A percentile compares a stretch with the other conserved stretches of the same genome.
These are phyloP conservation scores for Fusarium nematophilum DNA, from an alignment of 2,329 filamentous ascomycete genomes.

Conservation along the genomic window DNA sequence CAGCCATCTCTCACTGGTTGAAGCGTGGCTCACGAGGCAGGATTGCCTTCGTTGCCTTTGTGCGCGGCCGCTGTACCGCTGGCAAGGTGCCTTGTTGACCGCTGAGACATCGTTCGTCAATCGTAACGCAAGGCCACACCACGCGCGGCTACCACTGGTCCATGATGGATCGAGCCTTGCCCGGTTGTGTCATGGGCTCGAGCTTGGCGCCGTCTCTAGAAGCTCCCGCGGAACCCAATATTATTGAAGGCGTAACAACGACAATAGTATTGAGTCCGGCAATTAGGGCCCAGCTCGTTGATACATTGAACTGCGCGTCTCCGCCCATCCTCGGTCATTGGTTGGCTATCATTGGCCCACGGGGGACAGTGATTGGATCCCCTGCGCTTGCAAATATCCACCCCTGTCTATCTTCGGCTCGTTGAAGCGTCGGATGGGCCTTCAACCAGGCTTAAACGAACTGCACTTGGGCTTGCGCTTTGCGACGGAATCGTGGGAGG, in stretches of 20 bases:
- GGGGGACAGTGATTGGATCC: slow-evolving; percentile 34
- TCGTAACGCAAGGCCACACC: slow-evolving; percentile 25
- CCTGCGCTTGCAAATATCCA: slow-evolving; percentile 19
- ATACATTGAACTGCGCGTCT: neutral
- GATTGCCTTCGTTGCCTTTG: neutral
- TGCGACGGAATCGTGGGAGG: neutral
- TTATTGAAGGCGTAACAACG: neutral
- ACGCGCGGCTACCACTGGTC: slow-evolving; percentile 35
- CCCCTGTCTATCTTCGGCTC: slow-evolving; percentile 17
- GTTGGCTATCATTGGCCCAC: slow-evolving; percentile 27
- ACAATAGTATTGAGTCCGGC: slow-evolving; percentile 12
- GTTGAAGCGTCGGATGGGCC: slow-evolving; percentile 4
- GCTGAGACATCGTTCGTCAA: slow-evolving; percentile 33
- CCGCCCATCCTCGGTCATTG: neutral
- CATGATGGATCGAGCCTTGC: slow-evolving; percentile 2
- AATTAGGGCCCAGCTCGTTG: slow-evolving; percentile 5
- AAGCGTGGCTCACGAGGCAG: slow-evolving; percentile 12
- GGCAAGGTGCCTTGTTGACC: slow-evolving; percentile 8
- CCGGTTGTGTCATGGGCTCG: neutral
- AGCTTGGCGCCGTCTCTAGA: neutral
- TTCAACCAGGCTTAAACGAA: neutral
- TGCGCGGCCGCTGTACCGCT: neutral
- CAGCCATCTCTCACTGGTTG: slow-evolving; percentile 21
- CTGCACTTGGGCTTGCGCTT: neutral
- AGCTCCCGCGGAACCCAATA: neutral